Evolutionary conservation across 345 rosid genomes (phyloP), one percentile per base, ranked within the genome.

Genomic region (Populus davidiana): DNA sequence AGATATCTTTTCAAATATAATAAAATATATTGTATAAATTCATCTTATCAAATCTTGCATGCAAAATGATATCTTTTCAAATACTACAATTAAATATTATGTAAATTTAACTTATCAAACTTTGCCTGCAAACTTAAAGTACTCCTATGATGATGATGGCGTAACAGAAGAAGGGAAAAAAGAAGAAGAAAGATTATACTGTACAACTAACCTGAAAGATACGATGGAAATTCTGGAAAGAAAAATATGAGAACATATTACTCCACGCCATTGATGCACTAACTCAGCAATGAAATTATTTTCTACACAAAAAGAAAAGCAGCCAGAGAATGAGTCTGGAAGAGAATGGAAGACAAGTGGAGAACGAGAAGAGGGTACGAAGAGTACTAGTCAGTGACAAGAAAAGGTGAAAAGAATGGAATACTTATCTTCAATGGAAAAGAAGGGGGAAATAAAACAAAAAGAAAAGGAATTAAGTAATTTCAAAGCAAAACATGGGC

Each of bases 201-300:
- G 12, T 20, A 7, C 20, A 13, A 25, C 75, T 16, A 49, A 78
- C 81, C 81, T 78, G 81, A n/a, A 78, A 78, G 44, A 78, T 3
- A n/a, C 35, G 33, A 6, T 3, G 43, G 43, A 78, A 21, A 25
- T 72, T 54, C 27, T 21, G 76, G n/a, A 72, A 14, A 54, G 76
- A 67, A 67, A 67, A 39, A 67, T 18, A 2, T 6, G 81, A 78
- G 10, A 78, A 5, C 20, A 78, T 10, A 16, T 67, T 78, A 68
- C 27, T 73, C 81, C 77, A 67, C 54, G 73, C 68, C 81, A 78
- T 78, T 25, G 67, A 71, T 62, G 47, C 44, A 2, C 41, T 59
- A 39, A 21, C 41, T 16, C 35, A 21, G 64, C 9, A 11, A 9
- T 4, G 29, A n/a, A 10, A 59, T 31, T 11, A 5, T 47, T 72